Evolutionary conservation across 2,329 filamentous ascomycete species (phyloP).

Genomic region (Epichloe glyceriae): DNA sequence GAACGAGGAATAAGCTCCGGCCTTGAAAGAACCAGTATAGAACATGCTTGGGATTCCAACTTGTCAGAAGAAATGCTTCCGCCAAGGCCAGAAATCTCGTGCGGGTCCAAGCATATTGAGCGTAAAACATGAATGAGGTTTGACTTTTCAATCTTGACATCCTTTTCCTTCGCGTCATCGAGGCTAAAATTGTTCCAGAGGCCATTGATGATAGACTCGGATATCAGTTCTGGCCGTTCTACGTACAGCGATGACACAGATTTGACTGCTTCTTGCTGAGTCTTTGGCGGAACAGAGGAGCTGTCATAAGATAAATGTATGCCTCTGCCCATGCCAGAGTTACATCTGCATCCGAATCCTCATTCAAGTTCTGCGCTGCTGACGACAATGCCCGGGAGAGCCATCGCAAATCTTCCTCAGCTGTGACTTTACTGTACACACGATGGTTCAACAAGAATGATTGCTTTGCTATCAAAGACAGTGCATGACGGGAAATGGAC

Average conservation of each 20-base stretch:
- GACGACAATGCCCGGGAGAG: slow-evolving; percentile 56
- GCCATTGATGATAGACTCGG: slow-evolving; percentile 52
- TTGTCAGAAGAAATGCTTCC: slow-evolving; percentile 30
- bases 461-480: slow-evolving; percentile 63
- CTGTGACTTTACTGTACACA: slow-evolving; percentile 67
- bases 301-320: slow-evolving; percentile 65
- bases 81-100: slow-evolving; percentile 33
- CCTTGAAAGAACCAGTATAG: slow-evolving; percentile 65
- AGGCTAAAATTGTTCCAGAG: slow-evolving; percentile 70
- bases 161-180: slow-evolving; percentile 60
- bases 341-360: slow-evolving; percentile 34
- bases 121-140: slow-evolving; percentile 50
- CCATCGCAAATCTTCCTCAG: slow-evolving; percentile 69
- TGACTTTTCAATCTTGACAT: slow-evolving; percentile 53
- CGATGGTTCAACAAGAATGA: slow-evolving; percentile 78
- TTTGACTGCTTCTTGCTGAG: slow-evolving; percentile 50
- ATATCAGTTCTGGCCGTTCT: slow-evolving; percentile 42
- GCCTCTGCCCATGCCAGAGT: slow-evolving; percentile 69
- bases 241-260: slow-evolving; percentile 54
- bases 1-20: slow-evolving; percentile 62
- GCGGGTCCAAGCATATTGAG: slow-evolving; percentile 48
- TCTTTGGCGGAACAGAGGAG: slow-evolving; percentile 42
- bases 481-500: slow-evolving; percentile 48
- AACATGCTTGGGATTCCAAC: slow-evolving; percentile 59
- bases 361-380: slow-evolving; percentile 40